phyloP scores from a whole-genome alignment of 1,284 basidiomycete genomes.

The Anthracocystis panici-leucophaei region DNA sequence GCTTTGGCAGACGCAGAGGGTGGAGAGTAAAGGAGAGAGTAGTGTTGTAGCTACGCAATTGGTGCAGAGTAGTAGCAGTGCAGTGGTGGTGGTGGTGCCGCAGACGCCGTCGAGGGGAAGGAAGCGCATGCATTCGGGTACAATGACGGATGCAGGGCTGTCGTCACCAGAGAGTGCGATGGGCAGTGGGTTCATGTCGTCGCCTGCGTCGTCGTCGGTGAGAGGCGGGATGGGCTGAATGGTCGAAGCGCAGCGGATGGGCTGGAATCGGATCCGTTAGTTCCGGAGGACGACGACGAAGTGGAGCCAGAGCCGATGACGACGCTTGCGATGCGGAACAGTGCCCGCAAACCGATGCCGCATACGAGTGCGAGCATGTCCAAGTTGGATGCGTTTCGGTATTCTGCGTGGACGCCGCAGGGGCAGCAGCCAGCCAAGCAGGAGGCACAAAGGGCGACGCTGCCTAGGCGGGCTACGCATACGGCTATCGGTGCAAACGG shows the following conservation, averaged over 20 bases:
- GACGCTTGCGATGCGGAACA: conserved; percentile 13
- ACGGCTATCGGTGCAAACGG: not conserved
- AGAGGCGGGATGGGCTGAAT: conserved; percentile 3
- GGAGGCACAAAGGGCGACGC: conserved; percentile 4
- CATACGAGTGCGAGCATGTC: conserved; percentile 39
- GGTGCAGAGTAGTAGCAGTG: conserved; percentile 10
- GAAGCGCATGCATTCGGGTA: conserved; percentile 22
- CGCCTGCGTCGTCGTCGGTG: conserved; percentile 41
- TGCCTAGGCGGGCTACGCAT: conserved; percentile 10
- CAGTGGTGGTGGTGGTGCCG: conserved; percentile 34
- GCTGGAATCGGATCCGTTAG: conserved; percentile 8
- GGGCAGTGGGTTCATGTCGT: conserved; percentile 46
- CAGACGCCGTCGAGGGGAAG: conserved; percentile 33
- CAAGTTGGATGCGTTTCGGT: conserved; percentile 46
- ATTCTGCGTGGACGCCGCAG: conserved; percentile 13
- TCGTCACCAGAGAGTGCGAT: conserved; percentile 32
- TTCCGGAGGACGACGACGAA: conserved; percentile 8
- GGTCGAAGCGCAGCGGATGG: conserved; percentile 6
- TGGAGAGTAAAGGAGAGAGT: not conserved
- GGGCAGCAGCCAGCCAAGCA: not conserved
- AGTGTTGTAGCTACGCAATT: conserved; percentile 24
- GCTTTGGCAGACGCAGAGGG: conserved; percentile 20
- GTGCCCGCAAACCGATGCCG: conserved; percentile 14
- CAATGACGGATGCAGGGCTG: conserved; percentile 6
- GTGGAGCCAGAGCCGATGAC: conserved; percentile 25